Conservation (phyloP, 2,329 filamentous ascomycete species). For the Ophiosphaerella narmari region DNA sequence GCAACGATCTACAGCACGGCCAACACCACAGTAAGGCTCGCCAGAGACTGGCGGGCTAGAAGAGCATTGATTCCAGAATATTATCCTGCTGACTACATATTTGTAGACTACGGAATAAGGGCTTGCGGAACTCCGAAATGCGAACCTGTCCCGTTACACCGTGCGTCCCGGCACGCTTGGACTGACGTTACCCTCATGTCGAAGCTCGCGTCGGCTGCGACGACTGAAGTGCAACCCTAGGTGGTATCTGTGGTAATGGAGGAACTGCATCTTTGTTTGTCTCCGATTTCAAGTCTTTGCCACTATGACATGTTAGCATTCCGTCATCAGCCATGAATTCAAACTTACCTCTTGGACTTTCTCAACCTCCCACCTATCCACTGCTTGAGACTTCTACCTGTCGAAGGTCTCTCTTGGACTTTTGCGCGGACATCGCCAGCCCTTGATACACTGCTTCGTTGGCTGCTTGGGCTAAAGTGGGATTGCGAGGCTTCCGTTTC, state of each 20-base stretch:
- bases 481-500: constrained; percentile 27
- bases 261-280: constrained; percentile 19
- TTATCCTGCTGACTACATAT: too few relatives aligned
- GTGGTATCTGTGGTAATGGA: constrained; percentile 33
- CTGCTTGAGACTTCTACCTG: constrained; percentile 38
- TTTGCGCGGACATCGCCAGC: constrained; percentile 12
- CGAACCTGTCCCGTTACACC: neutral
- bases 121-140: too few relatives aligned
- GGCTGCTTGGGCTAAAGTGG: constrained; percentile 27
- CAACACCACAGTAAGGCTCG: too few relatives aligned
- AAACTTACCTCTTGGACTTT: constrained; percentile 35
- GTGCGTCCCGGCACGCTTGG: neutral
- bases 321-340: neutral
- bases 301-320: constrained; percentile 24
- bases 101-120: too few relatives aligned
- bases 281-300: constrained; percentile 31
- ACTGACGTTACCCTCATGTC: neutral
- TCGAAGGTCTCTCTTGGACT: constrained; percentile 23
- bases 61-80: too few relatives aligned
- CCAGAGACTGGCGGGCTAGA: too few relatives aligned
- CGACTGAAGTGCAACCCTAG: constrained; percentile 13
- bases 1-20: too few relatives aligned
- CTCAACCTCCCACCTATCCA: constrained; percentile 38
- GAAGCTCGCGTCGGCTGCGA: constrained; percentile 6
- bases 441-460: constrained; percentile 26